These are phyloP conservation scores for Kwoniella dendrophila DNA, from an alignment of 768 basidiomycete species.

Conservation along the genomic window DNA sequence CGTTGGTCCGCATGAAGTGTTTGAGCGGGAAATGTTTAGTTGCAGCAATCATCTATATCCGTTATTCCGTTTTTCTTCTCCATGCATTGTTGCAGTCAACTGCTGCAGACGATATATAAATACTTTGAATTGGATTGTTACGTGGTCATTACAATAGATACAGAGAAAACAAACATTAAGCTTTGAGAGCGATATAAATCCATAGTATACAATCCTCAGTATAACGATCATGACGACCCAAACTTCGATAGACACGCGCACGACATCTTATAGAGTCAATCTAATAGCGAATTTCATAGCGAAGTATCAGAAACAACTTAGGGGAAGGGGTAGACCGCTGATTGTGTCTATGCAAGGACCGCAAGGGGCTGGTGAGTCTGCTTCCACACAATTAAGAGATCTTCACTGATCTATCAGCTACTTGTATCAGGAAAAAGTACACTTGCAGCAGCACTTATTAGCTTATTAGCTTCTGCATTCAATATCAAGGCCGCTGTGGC, in stretches of 20 bases:
- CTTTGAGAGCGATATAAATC: too few relatives aligned
- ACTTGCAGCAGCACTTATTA: conserved; percentile 64
- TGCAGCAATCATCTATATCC: too few relatives aligned
- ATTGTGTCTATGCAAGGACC: conserved; percentile 89
- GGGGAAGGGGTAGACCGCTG: conserved; percentile 60
- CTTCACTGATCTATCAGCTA: background rate
- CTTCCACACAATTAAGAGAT: background rate
- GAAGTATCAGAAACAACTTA: conserved; percentile 1
- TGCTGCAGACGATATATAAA: too few relatives aligned
- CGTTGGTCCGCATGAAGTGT: too few relatives aligned
- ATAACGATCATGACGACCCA: background rate
- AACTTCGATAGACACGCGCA: conserved; percentile 5
- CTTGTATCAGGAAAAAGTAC: conserved; percentile 67
- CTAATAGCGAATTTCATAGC: conserved; percentile 12
- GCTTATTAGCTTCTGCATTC: conserved; percentile 49
- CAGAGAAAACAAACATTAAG: too few relatives aligned
- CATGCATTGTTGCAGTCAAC: too few relatives aligned
- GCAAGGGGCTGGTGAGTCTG: conserved; percentile 71
- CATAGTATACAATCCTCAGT: too few relatives aligned
- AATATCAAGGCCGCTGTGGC: conserved; percentile 34
- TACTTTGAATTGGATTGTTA: too few relatives aligned
- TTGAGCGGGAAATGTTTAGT: too few relatives aligned
- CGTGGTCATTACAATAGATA: too few relatives aligned
- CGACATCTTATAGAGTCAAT: conserved; percentile 9
- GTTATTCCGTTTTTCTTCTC: too few relatives aligned